Evolutionary conservation across 2,329 filamentous ascomycete species (phyloP), one percentile per base, ranked within the genome.

Genomic region (Penicillium sp.): DNA sequence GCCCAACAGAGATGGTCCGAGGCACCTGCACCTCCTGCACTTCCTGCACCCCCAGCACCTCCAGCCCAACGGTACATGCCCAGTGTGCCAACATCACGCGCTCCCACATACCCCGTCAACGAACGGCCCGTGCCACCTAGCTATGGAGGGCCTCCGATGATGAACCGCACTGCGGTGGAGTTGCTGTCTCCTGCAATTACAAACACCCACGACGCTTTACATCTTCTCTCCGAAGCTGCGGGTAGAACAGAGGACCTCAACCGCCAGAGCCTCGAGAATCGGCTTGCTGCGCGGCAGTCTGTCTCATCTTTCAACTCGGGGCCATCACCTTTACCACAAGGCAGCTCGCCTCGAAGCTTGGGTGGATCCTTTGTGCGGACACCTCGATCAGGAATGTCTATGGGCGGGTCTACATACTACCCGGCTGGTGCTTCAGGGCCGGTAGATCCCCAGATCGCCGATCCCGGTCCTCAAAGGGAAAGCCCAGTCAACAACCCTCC

Each of bases 181-280:
- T 71, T 88, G 63, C 79, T 87, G 64, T 82, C 80, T 39, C 78
- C 80, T 55, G 89, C 91, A 65, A 87, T 97, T 44, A 96, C 93
- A 74, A 93, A 92, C 36, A 92, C 91, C 4, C 93, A 96, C 70
- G 93, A 97, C 78, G 93, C 93, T 25, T 82, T 97, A 48, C 92
- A 96, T 73, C 81, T 97, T 57, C 82, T 97, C 17, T 96, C 96
- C 70, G 93, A 96, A 77, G 93, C 93, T 21, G 92, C 83, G 3
- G 79, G 78, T 8, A 73, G 78, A 53, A 82, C 78, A 19, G 79
- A 78, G 58, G 79, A 82, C 61, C 70, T 81, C 25, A 75, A 78
- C 52, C 78, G 79, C 55, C 79, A 80, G 61, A 76, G 78, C 51
- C 74, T 79, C 21, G 77, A 77, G 67, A 83, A 82, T 67, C 71